Evolutionary conservation across 306 rosid genomes (phyloP), one percentile per base, ranked within the genome.

Genomic region (Aeschynomene evenia): DNA sequence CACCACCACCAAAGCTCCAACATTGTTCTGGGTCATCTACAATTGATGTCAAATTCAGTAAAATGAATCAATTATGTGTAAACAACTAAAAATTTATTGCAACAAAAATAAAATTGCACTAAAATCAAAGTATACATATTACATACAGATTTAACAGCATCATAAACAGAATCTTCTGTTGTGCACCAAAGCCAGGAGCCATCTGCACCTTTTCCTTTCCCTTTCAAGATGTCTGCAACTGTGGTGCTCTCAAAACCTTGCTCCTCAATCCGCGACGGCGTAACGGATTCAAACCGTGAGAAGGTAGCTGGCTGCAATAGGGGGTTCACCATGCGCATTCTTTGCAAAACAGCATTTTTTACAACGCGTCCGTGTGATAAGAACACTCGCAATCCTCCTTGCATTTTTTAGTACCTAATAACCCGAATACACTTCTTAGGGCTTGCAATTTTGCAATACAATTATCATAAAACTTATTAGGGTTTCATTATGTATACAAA

Each of bases 161-260:
- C 93, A 68, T 95, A 95, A 56, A 95, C 99, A 37, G 91, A 55
- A 79, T 95, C 99, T 5, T 87, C 91, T 1, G 89, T 89, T 28
- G 97, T 82, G 88, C 99, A 95, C 99, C 99, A 95, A 26, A 95
- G 99, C 99, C 99, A 95, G 73, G 99, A 95, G 75, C 99, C 99
- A 80, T 95, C 99, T 23, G 95, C 99, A 34, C 86, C 63, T 82
- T 91, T 84, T 37, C 97, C 99, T 75, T 95, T 95, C 3, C 60
- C 75, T 49, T 74, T 82, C 89, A 95, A 57, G 85, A 95, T 70
- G 28, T 95, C 99, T 6, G 86, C 36, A 80, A 95, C 86, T 5
- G 86, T 91, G 49, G 99, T 89, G 91, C 97, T 91, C 83, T 95
- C 99, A 54, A 95, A 95, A 75, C 99, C 99, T 59, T 95, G 97